Evolutionary conservation across 257 asterid genomes (phyloP).

Genomic region (Solanum rostratum): DNA sequence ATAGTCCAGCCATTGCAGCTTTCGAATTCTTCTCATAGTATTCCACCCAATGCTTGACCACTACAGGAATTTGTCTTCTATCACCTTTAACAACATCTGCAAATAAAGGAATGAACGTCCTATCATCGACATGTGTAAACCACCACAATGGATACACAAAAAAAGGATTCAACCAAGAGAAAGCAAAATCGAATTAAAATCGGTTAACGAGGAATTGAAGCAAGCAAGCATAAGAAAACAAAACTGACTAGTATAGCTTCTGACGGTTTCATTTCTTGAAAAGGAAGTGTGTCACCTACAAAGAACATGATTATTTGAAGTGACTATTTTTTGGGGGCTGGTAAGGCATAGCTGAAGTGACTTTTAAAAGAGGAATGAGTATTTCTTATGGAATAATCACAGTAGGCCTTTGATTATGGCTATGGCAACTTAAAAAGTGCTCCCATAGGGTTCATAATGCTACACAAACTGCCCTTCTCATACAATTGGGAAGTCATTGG

Average conservation of each 20-base stretch:
- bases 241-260: background rate
- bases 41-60: slow-evolving; percentile 83
- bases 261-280: background rate
- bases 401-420: background rate
- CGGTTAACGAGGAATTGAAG: background rate
- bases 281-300: background rate
- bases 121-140: background rate
- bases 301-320: background rate
- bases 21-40: slow-evolving; percentile 61
- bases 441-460: background rate
- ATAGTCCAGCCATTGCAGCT: slow-evolving; percentile 63
- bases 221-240: background rate
- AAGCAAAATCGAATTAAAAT: background rate
- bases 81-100: slow-evolving; percentile 73
- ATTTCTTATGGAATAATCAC: background rate
- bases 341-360: background rate
- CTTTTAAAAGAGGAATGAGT: background rate
- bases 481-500: background rate
- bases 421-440: background rate
- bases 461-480: background rate
- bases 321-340: background rate
- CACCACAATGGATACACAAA: background rate
- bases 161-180: background rate
- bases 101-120: slow-evolving; percentile 1
- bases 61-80: slow-evolving; percentile 68